A percentile compares a stretch with the other conserved stretches of the same genome.
Conservation (phyloP, 202 grass and related monocot genomes). For the Setaria viridis region DNA sequence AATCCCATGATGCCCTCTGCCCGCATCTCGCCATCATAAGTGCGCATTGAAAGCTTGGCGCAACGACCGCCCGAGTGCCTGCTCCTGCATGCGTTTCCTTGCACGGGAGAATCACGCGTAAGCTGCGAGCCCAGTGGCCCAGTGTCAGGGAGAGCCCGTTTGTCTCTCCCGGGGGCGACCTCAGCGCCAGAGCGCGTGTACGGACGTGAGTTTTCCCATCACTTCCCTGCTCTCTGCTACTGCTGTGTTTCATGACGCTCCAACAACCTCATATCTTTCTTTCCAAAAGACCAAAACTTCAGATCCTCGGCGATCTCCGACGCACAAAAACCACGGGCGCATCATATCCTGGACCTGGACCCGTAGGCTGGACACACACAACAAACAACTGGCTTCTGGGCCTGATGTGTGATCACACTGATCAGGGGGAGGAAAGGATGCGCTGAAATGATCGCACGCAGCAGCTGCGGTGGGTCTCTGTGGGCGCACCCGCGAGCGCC, state of each 20-base stretch:
- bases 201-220: constrained; percentile 25
- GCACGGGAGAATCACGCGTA: constrained; percentile 48
- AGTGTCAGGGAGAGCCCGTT: constrained; percentile 4
- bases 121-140: not conserved
- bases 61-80: constrained; percentile 28
- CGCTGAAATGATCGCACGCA: constrained; percentile 20
- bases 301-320: not conserved
- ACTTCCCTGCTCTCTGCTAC: not conserved
- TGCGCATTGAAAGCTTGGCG: constrained; percentile 51
- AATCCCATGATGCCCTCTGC: constrained; percentile 35
- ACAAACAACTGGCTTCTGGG: not conserved
- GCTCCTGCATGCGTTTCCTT: constrained; percentile 35
- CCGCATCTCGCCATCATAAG: not conserved
- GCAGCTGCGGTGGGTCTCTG: not conserved
- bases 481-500: not conserved
- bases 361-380: not conserved
- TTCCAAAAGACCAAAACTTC: not conserved
- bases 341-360: not conserved
- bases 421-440: constrained; percentile 14
- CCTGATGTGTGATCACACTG: not conserved
- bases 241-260: not conserved
- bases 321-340: not conserved
- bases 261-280: not conserved
- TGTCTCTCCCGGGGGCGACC: not conserved
- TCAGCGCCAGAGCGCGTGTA: not conserved